A percentile compares a stretch with the other conserved stretches of the same genome.
phyloP scores from a whole-genome alignment of 2,329 filamentous ascomycete species.

The Elsinoe australis region DNA sequence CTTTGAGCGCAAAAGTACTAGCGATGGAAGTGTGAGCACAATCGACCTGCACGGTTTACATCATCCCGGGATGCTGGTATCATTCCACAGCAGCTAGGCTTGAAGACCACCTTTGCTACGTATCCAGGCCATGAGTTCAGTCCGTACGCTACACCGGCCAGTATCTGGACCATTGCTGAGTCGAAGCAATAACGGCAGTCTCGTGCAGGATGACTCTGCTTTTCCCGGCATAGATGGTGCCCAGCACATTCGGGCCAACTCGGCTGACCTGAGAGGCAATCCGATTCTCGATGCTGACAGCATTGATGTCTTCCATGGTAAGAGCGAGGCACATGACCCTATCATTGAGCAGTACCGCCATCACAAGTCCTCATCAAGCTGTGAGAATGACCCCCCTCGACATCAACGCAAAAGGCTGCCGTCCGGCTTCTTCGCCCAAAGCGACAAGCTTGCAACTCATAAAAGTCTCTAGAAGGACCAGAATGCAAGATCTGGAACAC shows the following conservation, averaged over 20 bases:
- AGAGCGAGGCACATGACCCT: too few species aligned
- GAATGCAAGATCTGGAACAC: not conserved
- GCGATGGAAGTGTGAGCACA: too few species aligned
- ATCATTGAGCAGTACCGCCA: too few species aligned
- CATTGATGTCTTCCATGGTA: too few species aligned
- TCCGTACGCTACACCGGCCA: not conserved
- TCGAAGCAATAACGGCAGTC: not conserved
- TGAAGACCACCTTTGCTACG: too few species aligned
- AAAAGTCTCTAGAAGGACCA: not conserved
- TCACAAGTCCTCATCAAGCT: conserved; percentile 10
- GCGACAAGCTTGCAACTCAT: not conserved
- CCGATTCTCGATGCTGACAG: too few species aligned
- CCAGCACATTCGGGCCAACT: not conserved
- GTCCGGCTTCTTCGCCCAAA: not conserved
- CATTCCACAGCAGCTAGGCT: too few species aligned
- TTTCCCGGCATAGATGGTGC: not conserved
- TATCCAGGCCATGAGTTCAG: not conserved
- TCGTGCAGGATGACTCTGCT: not conserved
- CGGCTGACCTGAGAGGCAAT: not conserved
- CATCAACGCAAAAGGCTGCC: not conserved
- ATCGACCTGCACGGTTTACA: too few species aligned
- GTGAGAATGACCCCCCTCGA: conserved; percentile 3
- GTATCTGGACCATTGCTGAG: not conserved
- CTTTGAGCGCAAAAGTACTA: too few species aligned
- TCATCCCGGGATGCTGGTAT: too few species aligned